Evolutionary conservation across 1,284 basidiomycete genomes (phyloP).

Genomic region (Pseudozyma hubeiensis): DNA sequence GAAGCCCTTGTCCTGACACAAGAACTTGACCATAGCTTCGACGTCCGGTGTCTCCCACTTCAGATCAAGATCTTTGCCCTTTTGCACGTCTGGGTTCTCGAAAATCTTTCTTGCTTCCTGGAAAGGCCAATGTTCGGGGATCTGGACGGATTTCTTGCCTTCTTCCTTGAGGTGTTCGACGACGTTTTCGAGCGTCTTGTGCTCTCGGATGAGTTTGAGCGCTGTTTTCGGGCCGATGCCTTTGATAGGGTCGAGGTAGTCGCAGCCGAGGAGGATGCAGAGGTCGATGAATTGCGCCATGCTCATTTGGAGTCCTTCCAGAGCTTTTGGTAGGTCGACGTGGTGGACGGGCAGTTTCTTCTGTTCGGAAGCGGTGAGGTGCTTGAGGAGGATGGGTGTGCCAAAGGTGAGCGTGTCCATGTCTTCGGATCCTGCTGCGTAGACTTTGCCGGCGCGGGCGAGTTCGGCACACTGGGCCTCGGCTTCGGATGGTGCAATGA

Average conservation of each 20-base stretch:
- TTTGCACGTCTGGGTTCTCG: constrained; percentile 85
- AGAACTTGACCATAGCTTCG: constrained; percentile 92
- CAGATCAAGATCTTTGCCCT: constrained; percentile 88
- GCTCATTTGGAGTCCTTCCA: constrained; percentile 88
- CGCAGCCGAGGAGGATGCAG: constrained; percentile 95
- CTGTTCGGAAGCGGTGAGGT: constrained; percentile 98
- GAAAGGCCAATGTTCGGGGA: constrained; percentile 97
- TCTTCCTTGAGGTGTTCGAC: constrained; percentile 77
- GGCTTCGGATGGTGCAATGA: constrained; percentile 88
- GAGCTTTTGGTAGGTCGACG: constrained; percentile 82
- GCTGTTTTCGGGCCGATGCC: constrained; percentile 96
- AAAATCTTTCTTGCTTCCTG: constrained; percentile 93
- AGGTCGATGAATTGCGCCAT: constrained; percentile 97
- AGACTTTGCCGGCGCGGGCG: constrained; percentile 93
- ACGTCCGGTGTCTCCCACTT: constrained; percentile 95
- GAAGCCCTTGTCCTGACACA: constrained; percentile 96
- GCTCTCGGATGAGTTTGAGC: constrained; percentile 89
- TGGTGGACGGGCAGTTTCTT: constrained; percentile 98
- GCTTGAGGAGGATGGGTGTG: constrained; percentile 89
- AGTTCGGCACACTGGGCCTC: constrained; percentile 99
- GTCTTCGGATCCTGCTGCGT: constrained; percentile 96
- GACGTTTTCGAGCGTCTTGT: constrained; percentile 83
- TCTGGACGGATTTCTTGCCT: constrained; percentile 69
- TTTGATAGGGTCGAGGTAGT: constrained; percentile 96
- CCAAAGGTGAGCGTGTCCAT: constrained; percentile 99